phyloP scores from a whole-genome alignment of 805 yeast species.

The Zygotorulaspora chibaensis region DNA sequence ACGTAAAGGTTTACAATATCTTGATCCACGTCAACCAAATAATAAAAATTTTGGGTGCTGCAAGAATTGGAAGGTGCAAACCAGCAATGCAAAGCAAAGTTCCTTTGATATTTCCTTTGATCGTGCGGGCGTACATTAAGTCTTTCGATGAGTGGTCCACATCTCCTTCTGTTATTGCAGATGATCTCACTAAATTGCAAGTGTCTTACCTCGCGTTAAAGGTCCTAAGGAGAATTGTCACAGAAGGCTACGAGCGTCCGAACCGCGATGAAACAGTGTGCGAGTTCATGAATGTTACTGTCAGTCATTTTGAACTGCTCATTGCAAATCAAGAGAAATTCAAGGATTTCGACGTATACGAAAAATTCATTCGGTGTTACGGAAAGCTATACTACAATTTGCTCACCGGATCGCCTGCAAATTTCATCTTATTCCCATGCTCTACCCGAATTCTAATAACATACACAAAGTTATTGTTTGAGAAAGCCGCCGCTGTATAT shows the following conservation, averaged over 20 bases:
- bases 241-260: constrained; percentile 71
- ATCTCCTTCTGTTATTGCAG: constrained; percentile 35
- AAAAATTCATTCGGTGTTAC: constrained; percentile 67
- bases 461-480: constrained; percentile 55
- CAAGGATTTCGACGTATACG: constrained; percentile 43
- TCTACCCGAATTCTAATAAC: constrained; percentile 58
- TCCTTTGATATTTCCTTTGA: constrained; percentile 54
- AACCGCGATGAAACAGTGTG: constrained; percentile 50
- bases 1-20: constrained; percentile 56
- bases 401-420: constrained; percentile 57
- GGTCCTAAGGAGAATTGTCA: constrained; percentile 63
- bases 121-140: constrained; percentile 54
- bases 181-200: constrained; percentile 52
- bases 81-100: constrained; percentile 72
- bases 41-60: constrained; percentile 66
- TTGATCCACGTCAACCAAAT: constrained; percentile 71
- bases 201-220: constrained; percentile 76
- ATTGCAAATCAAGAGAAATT: constrained; percentile 50
- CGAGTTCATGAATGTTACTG: constrained; percentile 55
- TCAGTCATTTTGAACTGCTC: constrained; percentile 57
- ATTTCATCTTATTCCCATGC: constrained; percentile 64
- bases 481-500: constrained; percentile 63
- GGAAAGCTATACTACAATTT: constrained; percentile 67
- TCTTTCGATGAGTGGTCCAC: constrained; percentile 63
- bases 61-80: constrained; percentile 78